Evolutionary conservation across 2,329 filamentous ascomycete genomes (phyloP).

Genomic region (Microcera coccophila): DNA sequence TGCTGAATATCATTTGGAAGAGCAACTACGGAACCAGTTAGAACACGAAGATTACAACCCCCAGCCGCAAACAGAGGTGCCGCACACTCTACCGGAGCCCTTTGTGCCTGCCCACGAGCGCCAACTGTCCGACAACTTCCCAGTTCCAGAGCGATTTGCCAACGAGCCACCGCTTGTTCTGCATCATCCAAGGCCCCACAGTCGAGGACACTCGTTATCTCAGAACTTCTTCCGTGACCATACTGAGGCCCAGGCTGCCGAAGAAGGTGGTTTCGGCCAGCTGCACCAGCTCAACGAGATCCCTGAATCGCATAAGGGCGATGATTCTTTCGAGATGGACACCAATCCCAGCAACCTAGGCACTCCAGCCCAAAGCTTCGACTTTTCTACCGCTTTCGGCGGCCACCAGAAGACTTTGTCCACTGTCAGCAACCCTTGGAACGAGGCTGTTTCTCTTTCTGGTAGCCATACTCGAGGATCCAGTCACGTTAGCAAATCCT

Average conservation of each 20-base stretch:
- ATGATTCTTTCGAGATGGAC: conserved; percentile 63
- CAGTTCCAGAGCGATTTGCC: conserved; percentile 49
- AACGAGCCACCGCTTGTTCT: conserved; percentile 54
- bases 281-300: conserved; percentile 40
- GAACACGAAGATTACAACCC: conserved; percentile 76
- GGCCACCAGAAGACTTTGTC: conserved; percentile 55
- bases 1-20: conserved; percentile 78
- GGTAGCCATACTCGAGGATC: conserved; percentile 38
- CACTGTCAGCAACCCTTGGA: conserved; percentile 61
- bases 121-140: conserved; percentile 47
- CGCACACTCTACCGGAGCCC: conserved; percentile 21
- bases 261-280: conserved; percentile 38
- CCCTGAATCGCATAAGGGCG: conserved; percentile 38
- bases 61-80: conserved; percentile 42
- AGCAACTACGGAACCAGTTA: conserved; percentile 72
- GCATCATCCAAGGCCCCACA: conserved; percentile 72
- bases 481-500: conserved; percentile 64
- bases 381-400: conserved; percentile 41
- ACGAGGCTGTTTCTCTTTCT: conserved; percentile 43
- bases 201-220: conserved; percentile 66
- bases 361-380: conserved; percentile 54
- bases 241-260: conserved; percentile 41
- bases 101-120: conserved; percentile 36
- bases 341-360: conserved; percentile 71
- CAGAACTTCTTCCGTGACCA: conserved; percentile 61